phyloP scores from a whole-genome alignment of 768 basidiomycete species.

The Leucocoprinus leucothites region DNA sequence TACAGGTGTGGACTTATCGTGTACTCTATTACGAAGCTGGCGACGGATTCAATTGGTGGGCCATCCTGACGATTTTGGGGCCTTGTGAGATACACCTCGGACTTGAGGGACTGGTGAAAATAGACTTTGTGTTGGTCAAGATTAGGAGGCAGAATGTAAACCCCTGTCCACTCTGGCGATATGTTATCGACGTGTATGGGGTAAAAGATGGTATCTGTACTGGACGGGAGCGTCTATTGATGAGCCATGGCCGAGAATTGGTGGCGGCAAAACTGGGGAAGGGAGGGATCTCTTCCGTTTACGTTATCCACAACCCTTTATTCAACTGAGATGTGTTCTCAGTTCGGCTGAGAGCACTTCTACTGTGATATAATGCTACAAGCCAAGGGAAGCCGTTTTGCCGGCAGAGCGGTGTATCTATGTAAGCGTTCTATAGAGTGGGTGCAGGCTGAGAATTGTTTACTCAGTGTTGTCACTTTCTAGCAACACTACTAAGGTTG shows the following conservation, averaged over 20 bases:
- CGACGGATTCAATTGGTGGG: not conserved
- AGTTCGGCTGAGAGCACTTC: conserved; percentile 1
- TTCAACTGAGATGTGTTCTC: conserved; percentile 9
- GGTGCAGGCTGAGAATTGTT: not conserved
- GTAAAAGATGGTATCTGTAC: not conserved
- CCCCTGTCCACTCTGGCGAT: not conserved
- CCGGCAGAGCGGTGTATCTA: not conserved
- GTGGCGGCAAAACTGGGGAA: conserved; percentile 2
- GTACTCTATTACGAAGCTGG: not conserved
- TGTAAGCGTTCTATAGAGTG: conserved; percentile 2
- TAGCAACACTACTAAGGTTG: not conserved
- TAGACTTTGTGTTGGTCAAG: not conserved
- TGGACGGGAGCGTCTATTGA: conserved; percentile 2
- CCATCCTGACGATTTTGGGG: not conserved
- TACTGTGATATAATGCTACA: not conserved
- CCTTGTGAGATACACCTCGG: conserved; percentile 9
- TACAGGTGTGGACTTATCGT: not conserved
- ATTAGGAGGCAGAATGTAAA: not conserved
- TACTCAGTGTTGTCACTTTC: not conserved
- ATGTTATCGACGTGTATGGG: conserved; percentile 1
- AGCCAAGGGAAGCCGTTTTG: conserved; percentile 1
- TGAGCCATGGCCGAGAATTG: not conserved
- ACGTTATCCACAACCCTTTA: conserved; percentile 2
- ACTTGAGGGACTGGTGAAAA: conserved; percentile 1
- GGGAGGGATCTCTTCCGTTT: conserved; percentile 1